Evolutionary conservation across 2,329 filamentous ascomycete species (phyloP), one percentile per base, ranked within the genome.

Genomic region (Fusarium algeriense): DNA sequence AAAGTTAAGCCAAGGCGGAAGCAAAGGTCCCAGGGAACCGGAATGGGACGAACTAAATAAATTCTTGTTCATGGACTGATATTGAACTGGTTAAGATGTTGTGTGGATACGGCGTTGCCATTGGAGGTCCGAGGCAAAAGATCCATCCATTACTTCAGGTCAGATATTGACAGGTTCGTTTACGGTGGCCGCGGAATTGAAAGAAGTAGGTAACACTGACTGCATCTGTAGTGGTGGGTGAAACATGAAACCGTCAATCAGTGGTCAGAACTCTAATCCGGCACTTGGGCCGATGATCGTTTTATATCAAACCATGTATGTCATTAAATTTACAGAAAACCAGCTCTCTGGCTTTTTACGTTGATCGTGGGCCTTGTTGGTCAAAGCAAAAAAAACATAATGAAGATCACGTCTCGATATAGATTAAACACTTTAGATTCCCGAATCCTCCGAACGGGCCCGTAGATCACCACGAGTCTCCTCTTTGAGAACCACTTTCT

Each of bases 381-480:
- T 55, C 52, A 55, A 55, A 46, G 52, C 52, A 26, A 23, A 26
- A 13, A n/a, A 26, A 8, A n/a, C 3, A n/a, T 8, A 26, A 12
- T 5, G 43, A 41, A 30, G 28, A 61, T 60, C 28, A 30, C 23
- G 19, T 5, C 41, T 60, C 20, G 14, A 61, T 49, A 20, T n/a
- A 44, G 34, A 40, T 28, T 35, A 41, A 48, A 49, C 35, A 49
- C 35, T 38, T 26, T 17, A 28, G 55, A 60, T 60, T 40, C 34
- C 53, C 58, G 58, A 59, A 46, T n/a, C 3, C 17, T 34, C 60
- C 43, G 55, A 17, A 30, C 34, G 35, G 43, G 28, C 54, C 43
- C 15, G 59, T 30, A 62, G 60, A 62, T 62, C 60, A 28, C 15
- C 13, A 40, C 48, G 38, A 60, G 50, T 28, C 23, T 41, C 30